Conservation (phyloP, 2,329 filamentous ascomycete genomes). For the Epichloe sylvatica region DNA sequence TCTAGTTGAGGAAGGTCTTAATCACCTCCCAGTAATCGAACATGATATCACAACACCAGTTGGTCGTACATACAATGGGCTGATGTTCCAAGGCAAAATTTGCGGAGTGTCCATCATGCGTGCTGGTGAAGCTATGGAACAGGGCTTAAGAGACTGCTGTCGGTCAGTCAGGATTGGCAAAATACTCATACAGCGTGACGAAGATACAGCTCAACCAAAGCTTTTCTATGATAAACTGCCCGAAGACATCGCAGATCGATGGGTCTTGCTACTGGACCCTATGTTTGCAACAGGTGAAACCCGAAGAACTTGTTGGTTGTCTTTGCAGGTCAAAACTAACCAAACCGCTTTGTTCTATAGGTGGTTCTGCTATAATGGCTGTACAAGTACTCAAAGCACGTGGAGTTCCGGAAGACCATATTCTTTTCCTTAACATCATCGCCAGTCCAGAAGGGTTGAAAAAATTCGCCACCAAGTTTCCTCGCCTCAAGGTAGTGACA, state of each 20-base stretch:
- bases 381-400: slow-evolving; percentile 82
- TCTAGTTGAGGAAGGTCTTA: slow-evolving; percentile 90
- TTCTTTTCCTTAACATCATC: slow-evolving; percentile 92
- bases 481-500: slow-evolving; percentile 80
- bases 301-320: neutral
- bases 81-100: slow-evolving; percentile 95
- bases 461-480: slow-evolving; percentile 80
- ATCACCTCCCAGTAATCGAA: slow-evolving; percentile 84
- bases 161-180: slow-evolving; percentile 96
- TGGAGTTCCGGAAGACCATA: slow-evolving; percentile 87
- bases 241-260: slow-evolving; percentile 79
- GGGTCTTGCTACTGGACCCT: slow-evolving; percentile 90
- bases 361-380: slow-evolving; percentile 92
- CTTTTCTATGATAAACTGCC: slow-evolving; percentile 97
- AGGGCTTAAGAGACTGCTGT: slow-evolving; percentile 90
- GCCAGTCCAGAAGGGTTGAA: slow-evolving; percentile 88
- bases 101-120: slow-evolving; percentile 98
- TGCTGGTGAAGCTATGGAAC: slow-evolving; percentile 96
- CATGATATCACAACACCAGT: slow-evolving; percentile 85
- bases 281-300: slow-evolving; percentile 87
- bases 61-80: slow-evolving; percentile 73
- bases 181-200: slow-evolving; percentile 93
- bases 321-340: neutral
- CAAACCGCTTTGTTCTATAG: slow-evolving; percentile 27
- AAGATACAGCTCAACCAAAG: slow-evolving; percentile 83